Percentiles rank a stretch among this genome's conserved stretches.
Conservation (phyloP, 306 rosid genomes). For the Ammopiptanthus mongolicus region DNA sequence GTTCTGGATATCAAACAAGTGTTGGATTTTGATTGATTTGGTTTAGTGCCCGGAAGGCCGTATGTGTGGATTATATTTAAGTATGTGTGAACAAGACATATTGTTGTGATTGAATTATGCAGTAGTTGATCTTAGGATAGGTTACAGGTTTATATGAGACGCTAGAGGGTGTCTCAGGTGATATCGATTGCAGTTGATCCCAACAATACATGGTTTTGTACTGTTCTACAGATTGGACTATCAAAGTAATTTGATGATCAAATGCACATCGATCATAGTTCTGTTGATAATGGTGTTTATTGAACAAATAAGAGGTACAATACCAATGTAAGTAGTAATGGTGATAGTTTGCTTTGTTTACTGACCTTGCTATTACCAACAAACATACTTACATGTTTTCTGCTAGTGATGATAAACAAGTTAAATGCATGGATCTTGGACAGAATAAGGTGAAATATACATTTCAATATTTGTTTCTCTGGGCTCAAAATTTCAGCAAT, state of each 20-base stretch:
- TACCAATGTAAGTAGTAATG: constrained; percentile 6
- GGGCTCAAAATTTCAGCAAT: constrained; percentile 8
- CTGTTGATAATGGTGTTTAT: constrained; percentile 21
- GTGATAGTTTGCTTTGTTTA: constrained; percentile 9
- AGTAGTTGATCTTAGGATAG: too few relatives aligned
- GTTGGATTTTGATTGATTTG: too few relatives aligned
- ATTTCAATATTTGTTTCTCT: background rate
- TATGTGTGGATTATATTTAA: too few relatives aligned
- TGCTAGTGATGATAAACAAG: constrained; percentile 98
- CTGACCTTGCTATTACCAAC: constrained; percentile 89
- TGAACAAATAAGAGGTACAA: constrained; percentile 88
- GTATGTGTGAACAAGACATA: too few relatives aligned
- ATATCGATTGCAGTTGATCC: constrained; percentile 95
- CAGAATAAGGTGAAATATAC: constrained; percentile 74
- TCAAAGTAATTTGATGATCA: constrained; percentile 64
- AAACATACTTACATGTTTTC: constrained; percentile 97
- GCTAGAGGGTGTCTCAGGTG: too few relatives aligned
- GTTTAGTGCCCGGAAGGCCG: too few relatives aligned
- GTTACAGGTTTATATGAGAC: too few relatives aligned
- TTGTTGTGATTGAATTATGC: too few relatives aligned
- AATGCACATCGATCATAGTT: background rate
- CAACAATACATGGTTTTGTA: constrained; percentile 94
- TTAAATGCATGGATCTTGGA: constrained; percentile 99
- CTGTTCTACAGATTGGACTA: constrained; percentile 97
- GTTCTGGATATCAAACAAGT: too few relatives aligned